Conservation (phyloP, 371 early-diverging fungal species). For the Actinomortierella wolfii region DNA sequence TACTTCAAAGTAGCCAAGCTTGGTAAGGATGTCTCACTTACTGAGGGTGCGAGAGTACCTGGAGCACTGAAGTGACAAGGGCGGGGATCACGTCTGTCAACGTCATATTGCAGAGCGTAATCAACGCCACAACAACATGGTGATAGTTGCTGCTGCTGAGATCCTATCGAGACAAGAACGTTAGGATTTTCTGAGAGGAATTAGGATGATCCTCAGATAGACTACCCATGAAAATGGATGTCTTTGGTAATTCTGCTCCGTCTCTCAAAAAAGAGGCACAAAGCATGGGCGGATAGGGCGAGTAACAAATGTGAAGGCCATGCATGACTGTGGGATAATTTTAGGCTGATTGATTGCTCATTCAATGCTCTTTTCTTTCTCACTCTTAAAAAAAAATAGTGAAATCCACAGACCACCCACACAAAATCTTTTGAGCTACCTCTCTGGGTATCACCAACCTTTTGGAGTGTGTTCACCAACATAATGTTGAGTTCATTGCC, state of each 20-base stretch:
- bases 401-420: too few relatives aligned
- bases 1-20: neutral
- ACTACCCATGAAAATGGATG: too few relatives aligned
- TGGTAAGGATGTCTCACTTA: conserved; percentile 7
- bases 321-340: too few relatives aligned
- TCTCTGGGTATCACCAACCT: conserved; percentile 7
- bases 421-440: too few relatives aligned
- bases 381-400: too few relatives aligned
- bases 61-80: conserved; percentile 36
- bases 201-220: neutral
- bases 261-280: too few relatives aligned
- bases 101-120: conserved; percentile 45
- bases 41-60: conserved; percentile 35
- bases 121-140: conserved; percentile 38
- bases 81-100: conserved; percentile 39
- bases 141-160: conserved; percentile 44
- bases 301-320: too few relatives aligned
- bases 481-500: conserved; percentile 47
- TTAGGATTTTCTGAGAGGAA: neutral
- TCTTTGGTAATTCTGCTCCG: too few relatives aligned
- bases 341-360: too few relatives aligned
- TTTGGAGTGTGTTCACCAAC: conserved; percentile 43
- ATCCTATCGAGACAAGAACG: conserved; percentile 15
- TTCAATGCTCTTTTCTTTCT: too few relatives aligned
- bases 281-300: too few relatives aligned